Base-by-base conservation (phyloP, 345 rosid genomes). In the Eutrema japonicum region DNA sequence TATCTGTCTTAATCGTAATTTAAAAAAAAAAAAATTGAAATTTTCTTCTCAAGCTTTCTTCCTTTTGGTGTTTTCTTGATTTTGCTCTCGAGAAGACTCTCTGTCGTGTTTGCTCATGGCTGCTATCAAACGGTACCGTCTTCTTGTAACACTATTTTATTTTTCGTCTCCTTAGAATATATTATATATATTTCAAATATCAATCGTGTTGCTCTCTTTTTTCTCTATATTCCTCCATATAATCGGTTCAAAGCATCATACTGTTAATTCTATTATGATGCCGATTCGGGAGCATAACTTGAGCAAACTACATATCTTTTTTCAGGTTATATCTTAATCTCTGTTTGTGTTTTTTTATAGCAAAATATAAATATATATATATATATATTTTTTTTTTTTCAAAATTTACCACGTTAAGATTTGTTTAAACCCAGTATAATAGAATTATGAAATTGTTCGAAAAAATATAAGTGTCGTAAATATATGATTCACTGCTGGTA, bases 71-170 rank as follows among this genome's bases (percentile, higher is more conserved):
- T 45, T 56, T 68, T 59, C 67, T 60, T 37, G 59, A 33, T 71
- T 59, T 59, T 36, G 36, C 40, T 73, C 71, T 64, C 26, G 42
- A 55, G 65, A 55, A 73, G 50, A 55, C 71, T 73, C 59, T 59
- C 33, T 66, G 30, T 66, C 67, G 66, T 66, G 36, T 58, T 66
- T 74, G 43, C 72, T 38, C 48, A 66, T 66, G 32, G 72, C 67
- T 66, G 47, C 29, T 22, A 37, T 45, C 65, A 46, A 64, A 64
- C 57, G 47, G n/a, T 30, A 55, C 14, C 56, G 9, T 72, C 55
- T 30, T 40, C 18, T 41, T 59, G 46, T 36, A 16, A 33, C 37
- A 7, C 16, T 10, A 0, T 46, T 33, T 36, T 48, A 4, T 41
- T 14, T 10, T 9, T n/a, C 0, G 5, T 1, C 5, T 68, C 22